Conservation (phyloP, 805 yeast species). For the Kodamaea sagamina region DNA sequence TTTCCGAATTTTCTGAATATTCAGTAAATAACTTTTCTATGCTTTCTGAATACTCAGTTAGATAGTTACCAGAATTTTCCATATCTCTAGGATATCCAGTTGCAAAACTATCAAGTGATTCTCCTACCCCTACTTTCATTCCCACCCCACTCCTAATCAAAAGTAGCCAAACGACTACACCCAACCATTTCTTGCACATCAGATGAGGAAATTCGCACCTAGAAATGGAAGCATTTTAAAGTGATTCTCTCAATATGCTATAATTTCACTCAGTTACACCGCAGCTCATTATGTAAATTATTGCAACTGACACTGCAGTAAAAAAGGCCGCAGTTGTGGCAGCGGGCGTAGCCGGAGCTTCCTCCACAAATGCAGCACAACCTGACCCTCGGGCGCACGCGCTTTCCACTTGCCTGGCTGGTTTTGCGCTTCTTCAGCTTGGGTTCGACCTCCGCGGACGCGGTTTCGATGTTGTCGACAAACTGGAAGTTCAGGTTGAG, state of each 20-base stretch:
- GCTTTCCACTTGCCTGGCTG: slow-evolving; percentile 15
- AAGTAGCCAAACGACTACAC: too few species aligned
- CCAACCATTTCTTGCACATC: neutral
- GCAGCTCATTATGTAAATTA: slow-evolving; percentile 42
- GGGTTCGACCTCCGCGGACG: slow-evolving; percentile 15
- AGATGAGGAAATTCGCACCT: neutral
- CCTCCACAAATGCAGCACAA: slow-evolving; percentile 46
- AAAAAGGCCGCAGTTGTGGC: slow-evolving; percentile 41
- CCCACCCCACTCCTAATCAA: too few species aligned
- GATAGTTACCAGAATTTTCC: too few species aligned
- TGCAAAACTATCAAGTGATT: too few species aligned
- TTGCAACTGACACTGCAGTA: slow-evolving; percentile 44
- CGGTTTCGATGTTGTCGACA: slow-evolving; percentile 34
- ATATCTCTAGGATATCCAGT: too few species aligned
- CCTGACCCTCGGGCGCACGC: slow-evolving; percentile 35
- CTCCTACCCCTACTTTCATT: too few species aligned
- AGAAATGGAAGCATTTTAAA: neutral
- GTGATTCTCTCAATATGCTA: neutral
- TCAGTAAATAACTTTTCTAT: too few species aligned
- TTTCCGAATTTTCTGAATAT: too few species aligned
- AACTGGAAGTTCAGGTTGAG: slow-evolving; percentile 42
- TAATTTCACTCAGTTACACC: slow-evolving; percentile 30
- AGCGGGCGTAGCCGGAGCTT: slow-evolving; percentile 39
- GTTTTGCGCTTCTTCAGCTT: slow-evolving; percentile 20
- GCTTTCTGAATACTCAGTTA: too few species aligned